Base-by-base conservation (phyloP, 106 monocot genomes). In the Dioscorea dumetorum region DNA sequence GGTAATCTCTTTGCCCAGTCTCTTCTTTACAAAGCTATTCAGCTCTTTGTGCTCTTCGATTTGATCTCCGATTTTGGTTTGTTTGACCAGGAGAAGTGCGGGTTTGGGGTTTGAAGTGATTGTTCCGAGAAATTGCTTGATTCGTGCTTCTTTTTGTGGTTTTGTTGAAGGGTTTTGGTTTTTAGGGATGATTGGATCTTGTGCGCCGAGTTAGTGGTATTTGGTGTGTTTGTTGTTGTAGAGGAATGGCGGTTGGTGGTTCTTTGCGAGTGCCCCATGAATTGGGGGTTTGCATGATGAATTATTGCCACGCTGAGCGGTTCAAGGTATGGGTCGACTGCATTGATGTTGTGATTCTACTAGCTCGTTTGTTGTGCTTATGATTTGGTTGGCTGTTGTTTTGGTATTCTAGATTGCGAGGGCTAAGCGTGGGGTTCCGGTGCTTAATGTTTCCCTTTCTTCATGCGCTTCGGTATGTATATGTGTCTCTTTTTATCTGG, bases 381-480 rank as follows among this genome's bases (percentile, higher is more conserved):
- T 10, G 23, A 12, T 35, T 9, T 3, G 20, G 23, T 23, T 67
- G 20, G 48, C 31, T 48, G 48, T 62, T 57, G 52, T 65, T 49
- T 48, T 22, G 57, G 33, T 66, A 58, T 67, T 58, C n/a, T 66
- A 87, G 86, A 70, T 49, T 24, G 71, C 68, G 50, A 69, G 78
- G 49, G 24, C 65, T 63, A 76, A 63, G 73, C 70, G 56, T 3
- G 63, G 52, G 28, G 69, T 15, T 14, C 68, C 68, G 51, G 35
- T 82, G 33, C 34, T 48, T 6, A 57, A 67, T 16, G 12, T 66
- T 22, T 61, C 72, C 18, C 60, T 82, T 23, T 82, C 82, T 14
- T 82, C 79, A 19, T 52, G 58, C 61, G 60, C 67, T 70, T 69
- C 49, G 69, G 86, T 86, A 76, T 13, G 68, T 16, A 66, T 68